Evolutionary conservation across 2,329 filamentous ascomycete genomes (phyloP).

Genomic region (Diatrype stigma): DNA sequence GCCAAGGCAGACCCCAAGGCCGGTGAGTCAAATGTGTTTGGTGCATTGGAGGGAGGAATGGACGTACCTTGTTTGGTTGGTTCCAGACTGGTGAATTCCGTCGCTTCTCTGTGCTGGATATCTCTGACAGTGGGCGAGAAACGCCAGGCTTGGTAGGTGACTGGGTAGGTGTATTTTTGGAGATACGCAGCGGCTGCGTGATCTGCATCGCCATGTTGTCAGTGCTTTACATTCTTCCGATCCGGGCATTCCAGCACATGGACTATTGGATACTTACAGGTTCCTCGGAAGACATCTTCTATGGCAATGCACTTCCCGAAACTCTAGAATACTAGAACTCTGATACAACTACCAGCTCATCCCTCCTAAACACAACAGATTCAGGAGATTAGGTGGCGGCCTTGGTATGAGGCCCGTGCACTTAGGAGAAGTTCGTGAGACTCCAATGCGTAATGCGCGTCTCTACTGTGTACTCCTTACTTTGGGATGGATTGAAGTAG

Average conservation of each 20-base stretch:
- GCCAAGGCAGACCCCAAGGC: too few species aligned
- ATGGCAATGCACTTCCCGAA: conserved; percentile 14
- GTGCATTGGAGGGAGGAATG: conserved; percentile 20
- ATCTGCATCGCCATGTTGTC: conserved; percentile 18
- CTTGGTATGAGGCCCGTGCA: neutral
- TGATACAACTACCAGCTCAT: conserved; percentile 19
- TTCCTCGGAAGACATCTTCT: conserved; percentile 25
- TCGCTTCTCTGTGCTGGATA: conserved; percentile 79
- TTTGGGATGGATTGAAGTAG: neutral
- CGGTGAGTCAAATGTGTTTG: conserved; percentile 4
- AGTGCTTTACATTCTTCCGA: conserved; percentile 1
- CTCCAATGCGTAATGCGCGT: neutral
- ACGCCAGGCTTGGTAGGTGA: conserved; percentile 61
- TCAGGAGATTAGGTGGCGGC: neutral
- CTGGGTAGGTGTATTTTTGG: conserved; percentile 58
- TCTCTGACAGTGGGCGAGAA: conserved; percentile 79
- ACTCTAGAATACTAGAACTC: conserved; percentile 16
- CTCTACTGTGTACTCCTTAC: neutral
- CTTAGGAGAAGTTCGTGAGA: neutral
- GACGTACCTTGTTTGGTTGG: conserved; percentile 64
- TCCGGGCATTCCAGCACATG: neutral
- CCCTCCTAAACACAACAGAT: conserved; percentile 7
- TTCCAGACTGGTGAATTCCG: conserved; percentile 92
- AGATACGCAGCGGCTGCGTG: conserved; percentile 70
- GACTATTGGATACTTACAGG: conserved; percentile 18